Base-by-base conservation (phyloP, 257 asterid species). In the Gentiana dahurica region DNA sequence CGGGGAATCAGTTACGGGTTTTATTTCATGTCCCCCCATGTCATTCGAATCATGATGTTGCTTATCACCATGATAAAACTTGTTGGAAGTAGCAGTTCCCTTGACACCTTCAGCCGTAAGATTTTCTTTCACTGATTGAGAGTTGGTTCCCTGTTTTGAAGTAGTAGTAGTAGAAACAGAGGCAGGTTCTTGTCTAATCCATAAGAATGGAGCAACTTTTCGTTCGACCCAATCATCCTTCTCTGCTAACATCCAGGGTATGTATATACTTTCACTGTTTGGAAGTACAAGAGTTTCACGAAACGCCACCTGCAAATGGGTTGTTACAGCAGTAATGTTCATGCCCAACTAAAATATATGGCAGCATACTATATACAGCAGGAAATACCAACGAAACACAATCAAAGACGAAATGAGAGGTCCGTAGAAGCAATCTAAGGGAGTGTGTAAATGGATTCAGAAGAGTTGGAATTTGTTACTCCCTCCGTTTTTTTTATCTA, bases 161-260 rank as follows among this genome's bases (percentile, higher is more conserved):
- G 46, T 41, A 15, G 24, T 15, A 15, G 24, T 15, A 15, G 24
- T 15, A 63, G 71, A 34, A 65, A 59, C 72, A 62, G 60, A 50
- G 58, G 12, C 66, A 45, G 81, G 56, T 51, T 87, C 91, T 66
- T 77, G 85, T 60, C 71, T 75, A 62, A 75, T 73, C 92, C 95
- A 87, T 75, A 79, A 70, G 69, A 81, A 87, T 51, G 98, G 98
- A 52, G 95, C 98, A 1, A 57, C 77, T 36, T 68, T 76, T 68
- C 79, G 69, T 2, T 95, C 95, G 65, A 78, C 71, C 98, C 98
- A 91, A 61, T 91, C 96, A 53, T 87, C 86, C 75, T 85, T 83
- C 69, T 91, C 96, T 0, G 95, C 95, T 64, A 77, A 50, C 98
- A 91, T 91, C 87, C 92, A 87, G 61, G 94, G 87, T 59, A 91